phyloP scores from a whole-genome alignment of 2,329 filamentous ascomycete genomes.

The Cercospora nicotianae region DNA sequence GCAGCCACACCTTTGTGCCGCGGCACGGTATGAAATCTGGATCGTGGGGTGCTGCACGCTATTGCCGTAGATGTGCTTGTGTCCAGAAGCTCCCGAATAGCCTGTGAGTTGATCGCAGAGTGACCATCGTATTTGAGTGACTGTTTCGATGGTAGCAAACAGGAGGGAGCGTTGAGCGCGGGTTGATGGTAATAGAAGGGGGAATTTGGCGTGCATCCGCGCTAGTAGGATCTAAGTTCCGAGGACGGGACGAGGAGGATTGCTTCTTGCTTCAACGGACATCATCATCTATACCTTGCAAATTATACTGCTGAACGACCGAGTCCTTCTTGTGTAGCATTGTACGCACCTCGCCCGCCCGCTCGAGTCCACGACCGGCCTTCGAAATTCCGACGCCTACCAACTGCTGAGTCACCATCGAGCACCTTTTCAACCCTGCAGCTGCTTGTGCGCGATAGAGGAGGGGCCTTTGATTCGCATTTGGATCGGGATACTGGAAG shows the following conservation, averaged over 20 bases:
- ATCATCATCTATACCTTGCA: conserved; percentile 4
- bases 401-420: conserved; percentile 1
- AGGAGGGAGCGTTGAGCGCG: neutral
- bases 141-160: neutral
- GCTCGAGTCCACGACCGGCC: neutral
- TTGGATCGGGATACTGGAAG: neutral
- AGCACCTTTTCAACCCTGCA: conserved; percentile 15
- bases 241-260: conserved; percentile 7
- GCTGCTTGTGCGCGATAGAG: conserved; percentile 19
- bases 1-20: neutral
- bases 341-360: conserved; percentile 8
- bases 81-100: neutral
- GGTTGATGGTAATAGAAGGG: neutral
- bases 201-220: neutral
- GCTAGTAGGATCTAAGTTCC: conserved; percentile 6
- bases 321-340: neutral
- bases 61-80: neutral
- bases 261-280: conserved; percentile 2
- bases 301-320: conserved; percentile 1
- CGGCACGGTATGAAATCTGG: neutral
- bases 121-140: neutral
- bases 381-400: neutral
- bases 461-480: conserved; percentile 7
- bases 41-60: neutral
- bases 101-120: neutral